Percentiles rank a stretch among this genome's conserved stretches.
phyloP scores from a whole-genome alignment of 441 rosid genomes.

The Syzygium syzygioides region DNA sequence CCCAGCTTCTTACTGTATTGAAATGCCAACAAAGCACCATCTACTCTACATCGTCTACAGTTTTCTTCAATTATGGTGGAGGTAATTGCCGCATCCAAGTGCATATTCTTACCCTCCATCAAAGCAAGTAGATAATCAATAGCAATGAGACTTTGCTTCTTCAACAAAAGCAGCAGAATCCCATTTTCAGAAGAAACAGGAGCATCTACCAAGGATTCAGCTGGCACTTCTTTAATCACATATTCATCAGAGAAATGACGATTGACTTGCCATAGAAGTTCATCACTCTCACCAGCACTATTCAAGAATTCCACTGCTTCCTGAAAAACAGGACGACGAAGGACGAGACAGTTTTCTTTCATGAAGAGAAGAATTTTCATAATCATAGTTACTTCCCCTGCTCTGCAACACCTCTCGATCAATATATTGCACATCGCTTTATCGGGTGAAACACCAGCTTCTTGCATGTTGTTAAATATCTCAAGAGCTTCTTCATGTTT shows the following conservation, averaged over 20 bases:
- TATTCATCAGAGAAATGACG: conserved; percentile 50
- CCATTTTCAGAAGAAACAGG: conserved; percentile 26
- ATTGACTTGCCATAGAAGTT: conserved; percentile 58
- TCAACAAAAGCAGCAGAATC: conserved; percentile 46
- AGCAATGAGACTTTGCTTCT: conserved; percentile 52
- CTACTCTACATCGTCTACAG: conserved; percentile 31
- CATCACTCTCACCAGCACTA: conserved; percentile 41
- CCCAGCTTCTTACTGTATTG: conserved; percentile 42
- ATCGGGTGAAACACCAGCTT: conserved; percentile 70
- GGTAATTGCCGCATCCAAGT: conserved; percentile 37
- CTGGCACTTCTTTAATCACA: conserved; percentile 1
- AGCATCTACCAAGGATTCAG: conserved; percentile 5
- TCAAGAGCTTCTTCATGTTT: conserved; percentile 63
- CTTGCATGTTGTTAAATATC: conserved; percentile 77
- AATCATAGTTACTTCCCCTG: conserved; percentile 36
- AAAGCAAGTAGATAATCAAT: conserved; percentile 46
- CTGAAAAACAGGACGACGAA: conserved; percentile 58
- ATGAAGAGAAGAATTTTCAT: conserved; percentile 47
- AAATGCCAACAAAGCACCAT: conserved; percentile 61
- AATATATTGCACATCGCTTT: conserved; percentile 87
- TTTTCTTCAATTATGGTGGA: conserved; percentile 44
- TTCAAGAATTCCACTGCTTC: conserved; percentile 45
- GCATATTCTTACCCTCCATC: conserved; percentile 24
- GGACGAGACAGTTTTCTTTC: conserved; percentile 50
- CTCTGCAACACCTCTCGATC: conserved; percentile 59